phyloP scores from a whole-genome alignment of 495 filamentous ascomycete genomes.

The Trichocladium antarcticum region DNA sequence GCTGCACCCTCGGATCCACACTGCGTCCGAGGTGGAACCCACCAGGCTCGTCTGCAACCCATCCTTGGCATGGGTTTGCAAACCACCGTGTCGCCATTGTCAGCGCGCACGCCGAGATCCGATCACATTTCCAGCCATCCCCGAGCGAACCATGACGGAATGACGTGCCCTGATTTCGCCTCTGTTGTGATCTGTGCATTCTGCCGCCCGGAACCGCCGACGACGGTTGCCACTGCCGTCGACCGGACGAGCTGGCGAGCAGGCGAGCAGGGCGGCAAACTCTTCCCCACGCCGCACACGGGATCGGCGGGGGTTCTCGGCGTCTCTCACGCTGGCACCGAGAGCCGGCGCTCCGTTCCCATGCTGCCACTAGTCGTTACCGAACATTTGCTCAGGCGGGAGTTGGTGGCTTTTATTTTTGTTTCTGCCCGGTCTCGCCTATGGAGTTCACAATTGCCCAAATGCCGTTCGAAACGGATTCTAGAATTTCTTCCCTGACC shows the following conservation, averaged over 20 bases:
- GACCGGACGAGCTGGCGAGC: neutral
- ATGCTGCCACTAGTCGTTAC: neutral
- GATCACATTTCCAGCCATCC: neutral
- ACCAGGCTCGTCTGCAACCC: neutral
- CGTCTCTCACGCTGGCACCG: neutral
- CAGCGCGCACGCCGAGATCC: neutral
- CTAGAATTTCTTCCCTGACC: slow-evolving; percentile 14
- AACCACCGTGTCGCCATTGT: slow-evolving; percentile 1
- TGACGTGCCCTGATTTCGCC: too few species aligned
- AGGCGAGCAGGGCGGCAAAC: neutral
- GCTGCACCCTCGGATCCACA: slow-evolving; percentile 5
- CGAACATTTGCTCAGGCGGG: neutral
- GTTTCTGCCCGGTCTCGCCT: neutral
- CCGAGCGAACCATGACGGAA: too few species aligned
- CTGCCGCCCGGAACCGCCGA: too few species aligned
- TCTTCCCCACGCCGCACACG: neutral
- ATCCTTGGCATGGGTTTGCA: neutral
- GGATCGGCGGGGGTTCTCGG: slow-evolving; percentile 6
- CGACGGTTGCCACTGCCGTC: neutral
- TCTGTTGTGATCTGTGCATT: too few species aligned
- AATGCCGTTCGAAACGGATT: neutral
- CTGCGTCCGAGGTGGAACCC: neutral
- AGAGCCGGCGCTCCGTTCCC: neutral
- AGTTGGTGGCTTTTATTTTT: neutral
- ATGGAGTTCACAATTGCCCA: too few species aligned